Evolutionary conservation across 1,139 yeast species (phyloP), one percentile per base, ranked within the genome.

Genomic region (Yamadazyma spencermartinsiae): DNA sequence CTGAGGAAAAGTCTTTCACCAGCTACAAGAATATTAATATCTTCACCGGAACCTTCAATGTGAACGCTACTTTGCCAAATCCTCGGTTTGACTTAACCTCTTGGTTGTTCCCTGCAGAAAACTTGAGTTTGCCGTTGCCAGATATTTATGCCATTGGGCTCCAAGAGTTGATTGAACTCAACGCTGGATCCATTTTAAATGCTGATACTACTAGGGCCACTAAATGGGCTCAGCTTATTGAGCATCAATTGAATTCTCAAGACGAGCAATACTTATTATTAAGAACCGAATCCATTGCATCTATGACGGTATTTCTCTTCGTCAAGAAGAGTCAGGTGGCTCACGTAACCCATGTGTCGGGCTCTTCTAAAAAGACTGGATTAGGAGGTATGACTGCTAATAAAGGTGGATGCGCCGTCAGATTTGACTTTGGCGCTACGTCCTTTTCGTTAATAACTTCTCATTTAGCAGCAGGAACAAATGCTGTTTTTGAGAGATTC

Each of bases 381-480:
- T 71, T 88, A 46, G 95, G 96, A 13, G 96, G 96, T 13, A 87
- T 88, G 64, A 80, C 95, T 2, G 95, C 96, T 1, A 88, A 88
- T 61, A 88, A 88, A 58, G 96, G 96, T 17, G 96, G 92, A 2
- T 88, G 90, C 45, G 95, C 92, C 0, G 85, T 88, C 2, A 79
- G 95, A 47, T 82, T 88, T 54, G 74, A 76, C 31, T 87, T 74
- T 59, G 88, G 94, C 1, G 79, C 82, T 37, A 86, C 96, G 0
- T 78, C 81, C 19, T 74, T 94, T 48, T 89, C 94, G 43, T 76
- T 90, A 48, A 68, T 94, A n/a, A 88, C 89, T 3, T 85, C 96
- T 0, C 98, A 94, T 65, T 70, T 94, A 49, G 97, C 98, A 1
- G 98, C 98, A 0, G 99, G 98, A 0, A 68, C 80, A 36, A 79